A percentile compares a stretch with the other conserved stretches of the same genome.
These are phyloP conservation scores for Ceratocystis harringtonii DNA, from an alignment of 2,329 filamentous ascomycete species.

Conservation along the genomic window DNA sequence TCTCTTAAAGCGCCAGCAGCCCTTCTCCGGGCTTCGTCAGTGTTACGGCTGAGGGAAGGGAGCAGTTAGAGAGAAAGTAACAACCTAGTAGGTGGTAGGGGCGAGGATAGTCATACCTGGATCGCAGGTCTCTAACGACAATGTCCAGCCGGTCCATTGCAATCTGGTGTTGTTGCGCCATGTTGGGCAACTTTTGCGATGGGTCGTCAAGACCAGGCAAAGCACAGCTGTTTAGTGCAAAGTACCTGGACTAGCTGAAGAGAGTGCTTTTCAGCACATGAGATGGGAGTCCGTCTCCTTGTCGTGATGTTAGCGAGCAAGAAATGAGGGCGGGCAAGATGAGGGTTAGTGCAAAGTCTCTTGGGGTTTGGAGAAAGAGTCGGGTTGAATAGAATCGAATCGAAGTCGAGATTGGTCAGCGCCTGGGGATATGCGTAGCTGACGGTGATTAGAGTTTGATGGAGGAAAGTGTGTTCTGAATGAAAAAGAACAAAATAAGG, in stretches of 20 bases:
- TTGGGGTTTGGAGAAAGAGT: neutral
- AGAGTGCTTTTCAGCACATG: conserved; percentile 13
- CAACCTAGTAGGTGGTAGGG: neutral
- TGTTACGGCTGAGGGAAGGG: conserved; percentile 11
- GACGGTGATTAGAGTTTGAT: too few relatives aligned
- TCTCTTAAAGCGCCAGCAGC: conserved; percentile 40
- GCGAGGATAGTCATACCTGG: conserved; percentile 29
- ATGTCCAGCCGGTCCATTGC: conserved; percentile 41
- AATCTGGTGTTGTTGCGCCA: conserved; percentile 31
- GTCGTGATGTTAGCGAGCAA: neutral
- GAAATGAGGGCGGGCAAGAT: neutral
- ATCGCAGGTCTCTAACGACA: conserved; percentile 40
- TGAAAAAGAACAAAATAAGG: neutral
- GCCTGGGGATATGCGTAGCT: too few relatives aligned
- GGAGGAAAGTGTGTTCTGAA: too few relatives aligned
- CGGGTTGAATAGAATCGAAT: too few relatives aligned
- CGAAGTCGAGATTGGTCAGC: neutral
- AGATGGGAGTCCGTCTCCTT: neutral
- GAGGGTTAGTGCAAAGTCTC: neutral
- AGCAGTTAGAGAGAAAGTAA: conserved; percentile 9
- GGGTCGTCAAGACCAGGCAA: conserved; percentile 11
- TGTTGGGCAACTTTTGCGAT: conserved; percentile 13
- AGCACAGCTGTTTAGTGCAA: conserved; percentile 10
- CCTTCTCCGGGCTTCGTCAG: conserved; percentile 38
- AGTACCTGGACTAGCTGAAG: conserved; percentile 8